Conservation (phyloP, 2,329 filamentous ascomycete species). For the Monilinia vaccinii-corymbosi region DNA sequence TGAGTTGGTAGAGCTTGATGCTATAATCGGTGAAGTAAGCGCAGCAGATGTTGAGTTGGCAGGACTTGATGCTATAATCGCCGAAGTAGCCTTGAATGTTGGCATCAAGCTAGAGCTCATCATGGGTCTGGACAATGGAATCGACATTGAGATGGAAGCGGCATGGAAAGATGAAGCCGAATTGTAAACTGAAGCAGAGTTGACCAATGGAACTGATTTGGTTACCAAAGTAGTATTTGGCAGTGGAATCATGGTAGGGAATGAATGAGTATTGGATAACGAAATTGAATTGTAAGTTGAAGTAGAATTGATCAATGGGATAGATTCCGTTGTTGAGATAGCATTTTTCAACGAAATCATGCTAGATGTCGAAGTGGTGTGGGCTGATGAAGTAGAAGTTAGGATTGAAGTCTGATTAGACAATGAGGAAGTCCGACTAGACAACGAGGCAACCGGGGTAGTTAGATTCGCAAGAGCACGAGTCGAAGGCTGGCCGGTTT, state of each 20-base stretch:
- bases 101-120: no score
- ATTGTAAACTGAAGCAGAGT: no score
- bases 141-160: no score
- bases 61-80: neutral
- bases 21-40: neutral
- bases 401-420: neutral
- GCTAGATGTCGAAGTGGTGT: neutral
- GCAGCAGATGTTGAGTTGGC: neutral
- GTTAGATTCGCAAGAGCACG: neutral
- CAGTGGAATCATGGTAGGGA: no score
- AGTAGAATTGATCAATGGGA: neutral
- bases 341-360: neutral
- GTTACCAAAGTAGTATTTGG: no score
- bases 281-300: neutral
- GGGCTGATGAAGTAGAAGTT: neutral
- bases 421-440: neutral
- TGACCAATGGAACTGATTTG: no score
- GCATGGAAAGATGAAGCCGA: no score
- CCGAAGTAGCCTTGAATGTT: no score
- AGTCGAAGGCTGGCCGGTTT: slow-evolving; percentile 1
- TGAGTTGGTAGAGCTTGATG: neutral
- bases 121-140: no score
- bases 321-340: neutral
- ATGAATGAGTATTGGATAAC: neutral
- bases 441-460: no score